Evolutionary conservation across 2,329 filamentous ascomycete species (phyloP).

Genomic region (Penicillium sp.): DNA sequence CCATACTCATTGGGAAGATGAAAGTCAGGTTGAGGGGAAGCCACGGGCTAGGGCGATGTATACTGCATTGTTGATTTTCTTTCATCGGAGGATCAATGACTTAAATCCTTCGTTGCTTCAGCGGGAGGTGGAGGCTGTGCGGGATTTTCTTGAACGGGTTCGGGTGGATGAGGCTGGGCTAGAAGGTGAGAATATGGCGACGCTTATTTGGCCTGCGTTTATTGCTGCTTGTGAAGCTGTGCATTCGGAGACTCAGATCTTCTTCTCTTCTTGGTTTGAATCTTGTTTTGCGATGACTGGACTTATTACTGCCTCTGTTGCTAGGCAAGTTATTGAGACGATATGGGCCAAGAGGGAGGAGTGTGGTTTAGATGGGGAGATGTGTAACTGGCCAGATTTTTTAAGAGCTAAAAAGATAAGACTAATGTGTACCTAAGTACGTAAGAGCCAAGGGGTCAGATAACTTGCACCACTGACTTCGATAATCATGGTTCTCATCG

Average conservation of each 20-base stretch:
- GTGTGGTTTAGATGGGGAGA: background rate
- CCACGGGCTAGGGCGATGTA: slow-evolving; percentile 15
- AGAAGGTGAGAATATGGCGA: slow-evolving; percentile 6
- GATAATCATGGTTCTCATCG: too few relatives aligned
- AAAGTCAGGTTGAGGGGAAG: background rate
- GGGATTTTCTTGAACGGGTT: background rate
- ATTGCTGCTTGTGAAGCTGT: slow-evolving; percentile 22
- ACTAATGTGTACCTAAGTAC: slow-evolving; percentile 15
- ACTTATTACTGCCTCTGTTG: slow-evolving; percentile 11
- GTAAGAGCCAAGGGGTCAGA: too few relatives aligned
- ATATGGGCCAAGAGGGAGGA: slow-evolving; percentile 13
- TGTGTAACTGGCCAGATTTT: slow-evolving; percentile 16
- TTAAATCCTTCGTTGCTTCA: slow-evolving; percentile 13
- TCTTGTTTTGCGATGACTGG: slow-evolving; percentile 9
- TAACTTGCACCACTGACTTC: too few relatives aligned
- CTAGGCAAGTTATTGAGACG: slow-evolving; percentile 13
- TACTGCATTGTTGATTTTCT: slow-evolving; percentile 15
- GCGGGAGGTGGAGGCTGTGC: slow-evolving; percentile 8
- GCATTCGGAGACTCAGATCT: slow-evolving; percentile 4
- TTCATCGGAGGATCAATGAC: slow-evolving; percentile 20
- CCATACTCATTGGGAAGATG: background rate
- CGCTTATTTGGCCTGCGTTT: slow-evolving; percentile 21
- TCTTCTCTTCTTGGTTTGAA: slow-evolving; percentile 19
- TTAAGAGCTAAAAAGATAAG: slow-evolving; percentile 14
- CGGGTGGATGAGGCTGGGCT: slow-evolving; percentile 1